phyloP scores from a whole-genome alignment of 371 early-diverging fungal genomes.

The Syncephalastrum sp. region DNA sequence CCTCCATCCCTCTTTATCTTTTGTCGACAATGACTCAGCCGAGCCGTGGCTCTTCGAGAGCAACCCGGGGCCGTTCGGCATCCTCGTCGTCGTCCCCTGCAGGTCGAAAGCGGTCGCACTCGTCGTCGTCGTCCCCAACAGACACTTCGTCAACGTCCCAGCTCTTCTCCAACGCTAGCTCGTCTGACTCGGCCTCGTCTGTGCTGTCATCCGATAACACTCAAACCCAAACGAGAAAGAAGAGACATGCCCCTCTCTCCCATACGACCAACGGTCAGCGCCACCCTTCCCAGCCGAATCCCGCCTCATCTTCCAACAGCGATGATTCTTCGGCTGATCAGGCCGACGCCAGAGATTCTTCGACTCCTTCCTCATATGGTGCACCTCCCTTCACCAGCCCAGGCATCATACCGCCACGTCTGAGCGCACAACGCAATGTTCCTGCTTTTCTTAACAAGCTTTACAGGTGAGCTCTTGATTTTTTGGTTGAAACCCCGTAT shows the following conservation, averaged over 20 bases:
- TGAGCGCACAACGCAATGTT: conserved; percentile 50
- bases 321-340: neutral
- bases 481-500: neutral
- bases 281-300: neutral
- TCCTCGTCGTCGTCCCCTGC: neutral
- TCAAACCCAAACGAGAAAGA: neutral
- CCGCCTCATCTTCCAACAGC: neutral
- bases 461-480: conserved; percentile 53
- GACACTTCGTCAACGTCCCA: neutral
- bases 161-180: neutral
- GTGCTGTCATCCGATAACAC: neutral
- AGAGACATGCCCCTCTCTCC: neutral
- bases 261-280: neutral
- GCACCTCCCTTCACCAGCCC: neutral
- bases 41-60: neutral
- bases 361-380: neutral
- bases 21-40: too few species aligned
- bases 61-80: neutral
- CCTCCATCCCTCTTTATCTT: too few species aligned
- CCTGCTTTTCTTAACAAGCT: conserved; percentile 88
- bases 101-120: conserved; percentile 8
- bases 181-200: conserved; percentile 1
- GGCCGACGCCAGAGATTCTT: neutral
- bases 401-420: neutral
- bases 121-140: conserved; percentile 8